Evolutionary conservation across 495 filamentous ascomycete genomes (phyloP).

Genomic region (Xylaria scruposa): DNA sequence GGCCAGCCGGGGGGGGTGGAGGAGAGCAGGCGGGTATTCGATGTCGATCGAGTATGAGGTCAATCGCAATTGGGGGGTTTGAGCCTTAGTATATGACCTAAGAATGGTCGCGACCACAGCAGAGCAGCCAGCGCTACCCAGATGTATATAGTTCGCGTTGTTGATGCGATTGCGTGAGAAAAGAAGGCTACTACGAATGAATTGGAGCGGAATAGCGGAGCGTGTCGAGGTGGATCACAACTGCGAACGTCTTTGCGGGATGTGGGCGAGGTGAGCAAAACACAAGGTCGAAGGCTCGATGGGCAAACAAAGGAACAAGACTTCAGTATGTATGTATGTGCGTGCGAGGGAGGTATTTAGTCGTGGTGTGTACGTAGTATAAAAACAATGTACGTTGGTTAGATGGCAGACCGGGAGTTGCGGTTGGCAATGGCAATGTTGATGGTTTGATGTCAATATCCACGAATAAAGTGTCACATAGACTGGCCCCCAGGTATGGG

Average conservation of each 20-base stretch:
- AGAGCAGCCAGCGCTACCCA: neutral
- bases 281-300: neutral
- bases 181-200: neutral
- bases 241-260: neutral
- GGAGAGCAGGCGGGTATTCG: neutral
- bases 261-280: neutral
- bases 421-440: conserved; percentile 12
- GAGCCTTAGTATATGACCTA: neutral
- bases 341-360: too few species aligned
- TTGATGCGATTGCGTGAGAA: neutral
- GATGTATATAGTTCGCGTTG: neutral
- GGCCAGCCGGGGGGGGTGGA: neutral
- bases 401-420: neutral
- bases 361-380: neutral
- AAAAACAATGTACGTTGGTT: conserved; percentile 8
- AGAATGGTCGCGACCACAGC: neutral
- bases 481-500: too few species aligned
- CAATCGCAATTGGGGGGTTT: conserved; percentile 10
- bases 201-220: conserved; percentile 11
- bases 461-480: neutral
- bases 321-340: neutral
- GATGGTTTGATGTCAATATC: conserved; percentile 9
- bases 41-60: neutral
- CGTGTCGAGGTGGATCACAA: conserved; percentile 3
- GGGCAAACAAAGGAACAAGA: neutral